phyloP scores from a whole-genome alignment of 169 alveolate genomes.

The Perkinsus olseni region DNA sequence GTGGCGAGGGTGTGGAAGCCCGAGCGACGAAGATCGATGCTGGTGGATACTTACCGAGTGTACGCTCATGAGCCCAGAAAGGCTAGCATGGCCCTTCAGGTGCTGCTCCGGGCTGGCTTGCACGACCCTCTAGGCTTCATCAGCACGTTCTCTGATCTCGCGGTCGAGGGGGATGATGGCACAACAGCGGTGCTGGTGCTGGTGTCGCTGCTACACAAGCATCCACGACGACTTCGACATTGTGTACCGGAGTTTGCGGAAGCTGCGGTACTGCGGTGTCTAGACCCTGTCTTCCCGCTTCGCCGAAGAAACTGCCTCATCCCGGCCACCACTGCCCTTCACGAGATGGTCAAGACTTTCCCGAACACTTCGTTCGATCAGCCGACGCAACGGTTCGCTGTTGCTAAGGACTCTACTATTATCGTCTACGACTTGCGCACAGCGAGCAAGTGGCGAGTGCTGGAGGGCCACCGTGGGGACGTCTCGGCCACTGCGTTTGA shows the following conservation, averaged over 20 bases:
- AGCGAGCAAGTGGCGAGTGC: slow-evolving; percentile 37
- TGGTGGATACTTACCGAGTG: background rate
- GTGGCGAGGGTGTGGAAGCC: background rate
- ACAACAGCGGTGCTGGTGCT: background rate
- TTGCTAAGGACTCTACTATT: slow-evolving; percentile 20
- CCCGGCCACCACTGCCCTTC: slow-evolving; percentile 25
- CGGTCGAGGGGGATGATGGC: background rate
- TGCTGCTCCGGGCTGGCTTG: background rate
- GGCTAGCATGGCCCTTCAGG: background rate
- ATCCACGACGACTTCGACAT: background rate
- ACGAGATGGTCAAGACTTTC: slow-evolving; percentile 22
- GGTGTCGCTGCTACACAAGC: background rate
- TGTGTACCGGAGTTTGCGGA: background rate
- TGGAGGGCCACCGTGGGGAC: slow-evolving; percentile 24
- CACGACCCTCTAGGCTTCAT: background rate
- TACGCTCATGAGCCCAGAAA: background rate
- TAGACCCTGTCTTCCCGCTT: background rate
- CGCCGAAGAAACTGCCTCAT: background rate
- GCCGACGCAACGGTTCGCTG: slow-evolving; percentile 32
- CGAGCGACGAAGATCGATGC: background rate
- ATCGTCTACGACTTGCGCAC: slow-evolving; percentile 32
- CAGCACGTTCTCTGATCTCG: background rate
- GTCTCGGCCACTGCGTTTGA: slow-evolving; percentile 28
- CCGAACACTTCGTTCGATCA: slow-evolving; percentile 34
- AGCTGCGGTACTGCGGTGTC: background rate